Base-by-base conservation (phyloP, 306 rosid genomes). In the Pyrus pyrifolia region DNA sequence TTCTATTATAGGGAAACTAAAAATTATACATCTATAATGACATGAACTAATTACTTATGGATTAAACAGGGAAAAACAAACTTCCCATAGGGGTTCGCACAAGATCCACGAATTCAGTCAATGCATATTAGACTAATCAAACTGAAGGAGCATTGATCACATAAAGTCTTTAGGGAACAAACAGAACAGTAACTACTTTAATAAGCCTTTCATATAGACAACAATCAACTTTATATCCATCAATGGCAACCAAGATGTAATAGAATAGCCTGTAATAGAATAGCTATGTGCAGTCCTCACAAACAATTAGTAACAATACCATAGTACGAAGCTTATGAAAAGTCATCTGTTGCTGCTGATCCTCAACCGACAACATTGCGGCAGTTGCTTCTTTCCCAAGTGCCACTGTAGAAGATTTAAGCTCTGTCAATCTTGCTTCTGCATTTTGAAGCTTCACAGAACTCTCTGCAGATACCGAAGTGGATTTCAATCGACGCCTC, bases 361-460 rank as follows among this genome's bases (percentile, higher is more conserved):
- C 93, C 87, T 91, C 98, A 81, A 94, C 98, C 17, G 98, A 87
- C 78, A 81, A 78, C 98, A 94, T 91, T 57, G 97, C 98, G 57
- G 89, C 72, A 51, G 93, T 87, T 51, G 97, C 98, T 89, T 94
- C 98, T 84, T 80, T 82, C 35, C 98, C 98, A 76, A 94, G 91
- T 65, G 97, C 97, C 66, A 72, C 75, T 81, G 89, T 86, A 77
- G 93, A 83, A 68, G 94, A 94, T 86, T 94, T 88, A 80, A 90
- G 97, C 72, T 91, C 98, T 77, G 66, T 81, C 80, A 90, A 79
- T 87, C 90, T 94, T 35, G 86, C 82, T 76, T 94, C 98, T 73
- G 97, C 96, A 81, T 68, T 91, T 81, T 94, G 90, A 89, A 90
- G 95, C 83, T 87, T 91, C 79, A 74, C 52, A 11, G 93, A 84